Conservation (phyloP, 352 stramenopile genomes). For the Globisporangium spiculum region DNA sequence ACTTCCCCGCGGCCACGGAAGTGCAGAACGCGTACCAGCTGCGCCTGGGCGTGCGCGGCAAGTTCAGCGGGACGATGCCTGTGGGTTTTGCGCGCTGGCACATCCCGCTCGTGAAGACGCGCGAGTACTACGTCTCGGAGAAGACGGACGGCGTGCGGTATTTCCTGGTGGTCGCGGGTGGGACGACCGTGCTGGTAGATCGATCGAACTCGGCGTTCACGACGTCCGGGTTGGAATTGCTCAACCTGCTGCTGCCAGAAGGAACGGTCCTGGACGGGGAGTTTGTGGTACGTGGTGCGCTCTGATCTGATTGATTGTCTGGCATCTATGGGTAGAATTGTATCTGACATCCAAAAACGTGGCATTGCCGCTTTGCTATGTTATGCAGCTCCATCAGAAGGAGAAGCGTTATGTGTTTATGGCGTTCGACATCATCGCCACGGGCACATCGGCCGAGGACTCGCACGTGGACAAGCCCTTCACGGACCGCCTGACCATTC, state of each 20-base stretch:
- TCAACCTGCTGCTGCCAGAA: slow-evolving; percentile 77
- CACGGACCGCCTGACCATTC: slow-evolving; percentile 66
- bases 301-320: not conserved
- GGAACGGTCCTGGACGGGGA: slow-evolving; percentile 90
- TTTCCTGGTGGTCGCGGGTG: slow-evolving; percentile 82
- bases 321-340: not conserved
- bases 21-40: slow-evolving; percentile 80
- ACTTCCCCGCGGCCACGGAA: slow-evolving; percentile 64
- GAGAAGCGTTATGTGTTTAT: slow-evolving; percentile 88
- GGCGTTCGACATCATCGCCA: slow-evolving; percentile 89
- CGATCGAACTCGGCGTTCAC: slow-evolving; percentile 78
- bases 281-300: slow-evolving; percentile 58
- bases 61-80: slow-evolving; percentile 90
- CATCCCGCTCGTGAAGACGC: slow-evolving; percentile 79
- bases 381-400: slow-evolving; percentile 68
- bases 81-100: slow-evolving; percentile 90
- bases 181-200: slow-evolving; percentile 68
- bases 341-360: not conserved
- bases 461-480: slow-evolving; percentile 85
- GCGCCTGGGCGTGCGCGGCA: slow-evolving; percentile 62
- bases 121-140: slow-evolving; percentile 88
- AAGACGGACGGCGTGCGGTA: slow-evolving; percentile 92
- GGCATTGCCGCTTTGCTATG: slow-evolving; percentile 8
- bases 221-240: slow-evolving; percentile 70
- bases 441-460: slow-evolving; percentile 55